These are phyloP conservation scores for Diaporthe nobilis DNA, from an alignment of 2,329 filamentous ascomycete species.

Conservation along the genomic window DNA sequence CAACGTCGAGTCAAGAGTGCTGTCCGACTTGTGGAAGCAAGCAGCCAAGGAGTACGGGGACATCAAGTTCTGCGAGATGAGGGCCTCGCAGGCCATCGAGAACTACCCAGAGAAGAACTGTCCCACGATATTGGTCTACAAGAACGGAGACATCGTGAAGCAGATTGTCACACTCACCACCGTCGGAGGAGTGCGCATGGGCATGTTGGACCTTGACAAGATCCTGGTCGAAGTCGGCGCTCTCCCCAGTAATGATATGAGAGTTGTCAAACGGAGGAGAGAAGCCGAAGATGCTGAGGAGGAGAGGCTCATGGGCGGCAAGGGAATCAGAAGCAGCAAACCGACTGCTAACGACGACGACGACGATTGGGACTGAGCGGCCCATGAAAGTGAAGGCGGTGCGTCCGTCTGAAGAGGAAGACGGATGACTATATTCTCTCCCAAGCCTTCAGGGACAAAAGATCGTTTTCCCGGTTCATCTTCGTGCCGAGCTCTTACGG, in stretches of 20 bases:
- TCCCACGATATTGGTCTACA: constrained; percentile 93
- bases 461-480: not conserved
- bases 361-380: constrained; percentile 72
- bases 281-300: constrained; percentile 73
- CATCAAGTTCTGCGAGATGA: constrained; percentile 97
- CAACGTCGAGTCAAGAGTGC: constrained; percentile 86
- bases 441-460: not conserved
- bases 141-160: constrained; percentile 90
- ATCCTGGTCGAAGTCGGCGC: constrained; percentile 87
- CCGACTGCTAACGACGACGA: constrained; percentile 61
- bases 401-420: not conserved
- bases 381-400: not conserved
- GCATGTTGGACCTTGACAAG: constrained; percentile 82
- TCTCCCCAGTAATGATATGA: constrained; percentile 82
- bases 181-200: constrained; percentile 79
- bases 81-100: constrained; percentile 92
- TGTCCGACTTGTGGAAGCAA: constrained; percentile 89
- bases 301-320: constrained; percentile 63
- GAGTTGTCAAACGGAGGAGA: constrained; percentile 75
- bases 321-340: constrained; percentile 62
- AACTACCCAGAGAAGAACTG: constrained; percentile 96
- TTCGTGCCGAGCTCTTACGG: not conserved
- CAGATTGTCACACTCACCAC: constrained; percentile 92
- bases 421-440: not conserved
- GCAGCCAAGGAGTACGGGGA: constrained; percentile 90